Conservation (phyloP, 2,329 filamentous ascomycete genomes). For the Thielaviopsis musarum region DNA sequence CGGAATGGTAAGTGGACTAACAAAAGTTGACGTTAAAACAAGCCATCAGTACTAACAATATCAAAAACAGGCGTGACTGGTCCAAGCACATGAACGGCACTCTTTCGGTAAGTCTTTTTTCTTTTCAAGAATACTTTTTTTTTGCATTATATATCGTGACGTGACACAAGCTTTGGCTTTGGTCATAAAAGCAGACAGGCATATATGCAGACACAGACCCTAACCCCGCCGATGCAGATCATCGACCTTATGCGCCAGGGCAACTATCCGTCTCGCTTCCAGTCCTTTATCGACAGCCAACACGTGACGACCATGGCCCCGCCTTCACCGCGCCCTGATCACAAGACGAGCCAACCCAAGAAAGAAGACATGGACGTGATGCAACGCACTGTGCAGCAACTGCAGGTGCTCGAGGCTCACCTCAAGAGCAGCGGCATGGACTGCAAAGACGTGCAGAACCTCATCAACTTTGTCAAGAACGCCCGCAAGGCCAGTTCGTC, state of each 20-base stretch:
- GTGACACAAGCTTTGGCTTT: too few species aligned
- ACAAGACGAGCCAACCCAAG: constrained; percentile 43
- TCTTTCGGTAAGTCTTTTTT: constrained; percentile 49
- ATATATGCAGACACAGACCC: neutral
- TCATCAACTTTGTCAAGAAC: constrained; percentile 56
- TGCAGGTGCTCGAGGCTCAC: constrained; percentile 50
- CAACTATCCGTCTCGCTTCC: constrained; percentile 79
- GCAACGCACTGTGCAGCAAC: constrained; percentile 47
- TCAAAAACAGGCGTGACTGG: constrained; percentile 61
- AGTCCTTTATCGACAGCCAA: constrained; percentile 66
- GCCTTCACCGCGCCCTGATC: constrained; percentile 42
- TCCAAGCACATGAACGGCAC: constrained; percentile 83
- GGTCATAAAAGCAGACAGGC: too few species aligned
- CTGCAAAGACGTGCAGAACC: constrained; percentile 48
- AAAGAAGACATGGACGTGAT: constrained; percentile 57
- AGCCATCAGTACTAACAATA: constrained; percentile 18
- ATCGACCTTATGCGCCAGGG: constrained; percentile 50
- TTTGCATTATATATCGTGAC: neutral
- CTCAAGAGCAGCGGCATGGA: constrained; percentile 55
- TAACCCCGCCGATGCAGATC: constrained; percentile 35
- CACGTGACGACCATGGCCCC: constrained; percentile 33
- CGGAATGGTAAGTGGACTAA: constrained; percentile 60
- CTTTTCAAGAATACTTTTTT: neutral
- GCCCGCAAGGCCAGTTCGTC: constrained; percentile 50
- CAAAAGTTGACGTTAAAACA: neutral